phyloP scores from a whole-genome alignment of 805 yeast genomes.

The Myxozyma vanderwaltii region DNA sequence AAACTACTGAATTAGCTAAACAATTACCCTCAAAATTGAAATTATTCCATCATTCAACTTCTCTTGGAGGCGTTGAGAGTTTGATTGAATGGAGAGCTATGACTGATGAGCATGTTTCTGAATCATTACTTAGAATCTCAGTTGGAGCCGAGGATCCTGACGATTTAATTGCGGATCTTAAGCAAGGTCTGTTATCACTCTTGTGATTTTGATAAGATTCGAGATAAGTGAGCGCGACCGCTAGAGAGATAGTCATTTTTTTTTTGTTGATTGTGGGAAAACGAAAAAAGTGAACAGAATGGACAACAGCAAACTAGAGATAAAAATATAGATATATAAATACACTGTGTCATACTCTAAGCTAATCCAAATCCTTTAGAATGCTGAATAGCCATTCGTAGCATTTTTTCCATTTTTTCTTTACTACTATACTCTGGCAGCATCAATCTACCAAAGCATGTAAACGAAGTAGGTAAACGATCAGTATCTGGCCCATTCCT shows the following conservation, averaged over 20 bases:
- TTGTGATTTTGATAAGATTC: background rate
- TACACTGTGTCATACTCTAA: conserved; percentile 6
- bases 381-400: conserved; percentile 37
- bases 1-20: conserved; percentile 57
- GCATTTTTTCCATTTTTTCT: conserved; percentile 35
- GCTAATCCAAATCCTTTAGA: conserved; percentile 41
- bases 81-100: conserved; percentile 88
- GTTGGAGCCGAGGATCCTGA: conserved; percentile 77
- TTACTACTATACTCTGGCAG: conserved; percentile 51
- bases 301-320: background rate
- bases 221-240: too few species aligned
- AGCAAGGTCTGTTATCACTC: conserved; percentile 16
- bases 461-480: conserved; percentile 54
- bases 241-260: too few species aligned
- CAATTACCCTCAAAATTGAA: conserved; percentile 63
- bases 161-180: conserved; percentile 74
- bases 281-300: too few species aligned
- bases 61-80: conserved; percentile 90
- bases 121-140: conserved; percentile 69
- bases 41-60: conserved; percentile 86
- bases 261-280: too few species aligned
- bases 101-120: conserved; percentile 60
- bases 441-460: conserved; percentile 53
- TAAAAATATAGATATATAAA: background rate
- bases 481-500: conserved; percentile 46